Conservation (phyloP, 106 monocot genomes). For the Gastrodia elata region DNA sequence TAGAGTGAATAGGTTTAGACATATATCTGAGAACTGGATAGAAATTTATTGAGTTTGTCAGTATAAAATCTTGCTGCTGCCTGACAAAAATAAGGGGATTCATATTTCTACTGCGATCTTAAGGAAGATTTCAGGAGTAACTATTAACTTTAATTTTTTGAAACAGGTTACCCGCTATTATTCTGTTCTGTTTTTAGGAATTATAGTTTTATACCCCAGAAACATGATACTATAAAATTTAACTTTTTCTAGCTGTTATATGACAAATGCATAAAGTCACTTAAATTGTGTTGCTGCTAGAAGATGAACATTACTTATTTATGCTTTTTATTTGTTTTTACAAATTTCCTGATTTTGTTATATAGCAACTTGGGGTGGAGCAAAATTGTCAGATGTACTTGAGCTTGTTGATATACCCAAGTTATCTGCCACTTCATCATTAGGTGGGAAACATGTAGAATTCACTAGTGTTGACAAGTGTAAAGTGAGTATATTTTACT, state of each 20-base stretch:
- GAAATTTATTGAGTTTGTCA: neutral
- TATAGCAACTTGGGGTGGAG: slow-evolving; percentile 90
- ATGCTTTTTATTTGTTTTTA: neutral
- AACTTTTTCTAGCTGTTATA: neutral
- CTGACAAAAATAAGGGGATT: neutral
- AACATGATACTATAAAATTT: neutral
- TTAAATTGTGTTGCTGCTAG: neutral
- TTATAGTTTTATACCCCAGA: neutral
- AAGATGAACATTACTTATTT: neutral
- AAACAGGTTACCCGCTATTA: neutral
- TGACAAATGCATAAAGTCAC: neutral
- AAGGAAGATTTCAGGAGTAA: neutral
- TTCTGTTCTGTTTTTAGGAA: neutral
- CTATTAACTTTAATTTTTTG: neutral
- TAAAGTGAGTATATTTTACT: slow-evolving; percentile 42
- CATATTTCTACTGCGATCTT: neutral
- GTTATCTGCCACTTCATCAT: slow-evolving; percentile 35
- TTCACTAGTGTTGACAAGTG: slow-evolving; percentile 89
- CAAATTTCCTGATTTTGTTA: neutral
- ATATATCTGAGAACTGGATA: neutral
- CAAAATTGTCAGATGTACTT: slow-evolving; percentile 77
- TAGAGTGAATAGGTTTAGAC: neutral
- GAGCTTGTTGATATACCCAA: slow-evolving; percentile 78
- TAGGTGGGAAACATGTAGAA: slow-evolving; percentile 87
- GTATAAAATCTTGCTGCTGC: too few relatives aligned